Evolutionary conservation across 345 rosid genomes (phyloP).

Genomic region (sweet orange (Citrus sinensis)): DNA sequence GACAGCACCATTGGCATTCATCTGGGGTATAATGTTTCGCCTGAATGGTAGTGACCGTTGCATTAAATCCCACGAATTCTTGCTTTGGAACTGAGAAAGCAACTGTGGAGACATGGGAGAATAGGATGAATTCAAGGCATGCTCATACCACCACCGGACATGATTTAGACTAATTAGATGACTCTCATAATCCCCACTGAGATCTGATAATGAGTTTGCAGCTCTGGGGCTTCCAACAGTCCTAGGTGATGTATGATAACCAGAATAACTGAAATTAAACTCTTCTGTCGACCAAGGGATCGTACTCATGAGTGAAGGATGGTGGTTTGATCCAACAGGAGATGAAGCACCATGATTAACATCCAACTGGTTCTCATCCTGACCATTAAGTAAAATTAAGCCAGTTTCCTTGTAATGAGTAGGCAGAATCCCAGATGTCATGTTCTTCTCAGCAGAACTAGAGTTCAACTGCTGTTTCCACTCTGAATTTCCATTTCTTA

Average conservation of each 20-base stretch:
- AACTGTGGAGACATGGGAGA: conserved; percentile 40
- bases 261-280: conserved; percentile 32
- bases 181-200: conserved; percentile 56
- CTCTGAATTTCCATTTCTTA: conserved; percentile 32
- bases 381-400: conserved; percentile 12
- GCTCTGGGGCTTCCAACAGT: conserved; percentile 26
- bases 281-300: conserved; percentile 42
- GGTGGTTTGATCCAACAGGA: conserved; percentile 32
- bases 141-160: conserved; percentile 47
- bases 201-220: conserved; percentile 48
- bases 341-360: conserved; percentile 33
- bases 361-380: conserved; percentile 25
- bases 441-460: conserved; percentile 21
- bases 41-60: conserved; percentile 43
- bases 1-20: conserved; percentile 45
- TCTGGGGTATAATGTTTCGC: conserved; percentile 33
- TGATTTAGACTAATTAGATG: conserved; percentile 40
- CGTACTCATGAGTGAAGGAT: conserved; percentile 26
- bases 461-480: conserved; percentile 27
- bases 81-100: conserved; percentile 43
- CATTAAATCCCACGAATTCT: conserved; percentile 59
- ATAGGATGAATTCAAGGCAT: conserved; percentile 34
- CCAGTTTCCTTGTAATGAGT: conserved; percentile 18
- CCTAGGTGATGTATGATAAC: conserved; percentile 23
- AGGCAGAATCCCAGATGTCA: conserved; percentile 12